Evolutionary conservation across 1,139 yeast species (phyloP).

Genomic region (Protomyces lactucae-debilis): DNA sequence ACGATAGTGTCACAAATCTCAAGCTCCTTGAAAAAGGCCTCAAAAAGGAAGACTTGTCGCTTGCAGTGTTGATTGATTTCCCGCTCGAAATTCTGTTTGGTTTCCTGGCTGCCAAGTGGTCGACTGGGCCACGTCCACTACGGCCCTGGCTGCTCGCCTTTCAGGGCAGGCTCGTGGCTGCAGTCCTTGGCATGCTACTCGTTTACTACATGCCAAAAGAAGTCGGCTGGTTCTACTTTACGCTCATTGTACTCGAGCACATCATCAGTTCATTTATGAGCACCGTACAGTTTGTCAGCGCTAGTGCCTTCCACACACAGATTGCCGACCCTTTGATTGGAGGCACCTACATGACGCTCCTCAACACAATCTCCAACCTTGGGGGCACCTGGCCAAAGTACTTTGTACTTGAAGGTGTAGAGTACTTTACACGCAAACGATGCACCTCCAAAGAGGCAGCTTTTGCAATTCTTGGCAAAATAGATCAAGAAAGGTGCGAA

Average conservation of each 20-base stretch:
- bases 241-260: conserved; percentile 72
- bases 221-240: conserved; percentile 51
- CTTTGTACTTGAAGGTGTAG: conserved; percentile 71
- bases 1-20: conserved; percentile 91
- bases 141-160: conserved; percentile 89
- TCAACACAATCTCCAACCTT: conserved; percentile 82
- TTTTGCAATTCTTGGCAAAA: conserved; percentile 36
- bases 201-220: conserved; percentile 69
- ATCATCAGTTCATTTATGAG: conserved; percentile 85
- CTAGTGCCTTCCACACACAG: conserved; percentile 89
- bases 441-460: conserved; percentile 27
- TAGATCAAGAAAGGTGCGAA: conserved; percentile 50
- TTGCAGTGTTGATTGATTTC: conserved; percentile 87
- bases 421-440: conserved; percentile 52
- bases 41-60: conserved; percentile 85
- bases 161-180: conserved; percentile 76
- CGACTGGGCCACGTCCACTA: conserved; percentile 64
- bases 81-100: conserved; percentile 96
- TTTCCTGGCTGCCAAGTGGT: conserved; percentile 94
- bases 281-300: conserved; percentile 89
- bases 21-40: conserved; percentile 90
- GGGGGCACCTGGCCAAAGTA: conserved; percentile 98
- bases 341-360: conserved; percentile 95
- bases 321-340: conserved; percentile 95
- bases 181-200: conserved; percentile 66